Conservation (phyloP, 192 early-diverging fungal species). For the Kappamyces sp. region DNA sequence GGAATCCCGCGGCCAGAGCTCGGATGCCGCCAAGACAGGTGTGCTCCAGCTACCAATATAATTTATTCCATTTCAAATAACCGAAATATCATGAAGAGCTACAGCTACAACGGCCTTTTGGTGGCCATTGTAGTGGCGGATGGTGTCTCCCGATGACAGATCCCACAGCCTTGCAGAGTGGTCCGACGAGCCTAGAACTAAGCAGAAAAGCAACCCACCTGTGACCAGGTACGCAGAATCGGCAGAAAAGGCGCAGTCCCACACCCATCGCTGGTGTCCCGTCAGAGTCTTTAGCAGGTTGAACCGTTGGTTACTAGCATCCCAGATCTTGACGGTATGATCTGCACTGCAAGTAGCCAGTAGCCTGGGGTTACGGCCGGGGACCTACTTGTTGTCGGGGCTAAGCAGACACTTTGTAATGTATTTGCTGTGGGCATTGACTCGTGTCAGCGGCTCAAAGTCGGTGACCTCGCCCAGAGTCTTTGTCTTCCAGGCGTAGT, state of each 20-base stretch:
- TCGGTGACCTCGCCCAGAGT: constrained; percentile 42
- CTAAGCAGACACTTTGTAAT: constrained; percentile 76
- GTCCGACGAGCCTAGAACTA: constrained; percentile 65
- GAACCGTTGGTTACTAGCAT: constrained; percentile 44
- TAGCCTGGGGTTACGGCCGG: constrained; percentile 29
- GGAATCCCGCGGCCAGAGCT: too few relatives aligned
- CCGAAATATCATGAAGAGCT: constrained; percentile 72
- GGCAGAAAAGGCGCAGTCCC: constrained; percentile 87
- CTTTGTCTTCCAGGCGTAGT: constrained; percentile 51
- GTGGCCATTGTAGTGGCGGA: constrained; percentile 84
- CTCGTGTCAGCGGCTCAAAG: constrained; percentile 63
- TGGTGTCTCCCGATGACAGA: constrained; percentile 66
- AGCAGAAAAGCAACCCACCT: constrained; percentile 27
- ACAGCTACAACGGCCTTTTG: constrained; percentile 84
- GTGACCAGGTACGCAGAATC: constrained; percentile 89
- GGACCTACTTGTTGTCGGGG: constrained; percentile 69
- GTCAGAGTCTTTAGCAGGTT: constrained; percentile 66
- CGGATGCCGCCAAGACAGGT: too few relatives aligned
- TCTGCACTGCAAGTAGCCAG: constrained; percentile 85
- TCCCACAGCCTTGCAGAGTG: constrained; percentile 81
- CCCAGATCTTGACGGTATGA: constrained; percentile 80
- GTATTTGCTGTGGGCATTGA: constrained; percentile 74
- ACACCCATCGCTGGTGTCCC: constrained; percentile 86
- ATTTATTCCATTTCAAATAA: constrained; percentile 14
- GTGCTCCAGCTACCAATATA: too few relatives aligned